These are phyloP conservation scores for Auricularia auricula-judae DNA, from an alignment of 768 basidiomycete genomes.

Conservation along the genomic window DNA sequence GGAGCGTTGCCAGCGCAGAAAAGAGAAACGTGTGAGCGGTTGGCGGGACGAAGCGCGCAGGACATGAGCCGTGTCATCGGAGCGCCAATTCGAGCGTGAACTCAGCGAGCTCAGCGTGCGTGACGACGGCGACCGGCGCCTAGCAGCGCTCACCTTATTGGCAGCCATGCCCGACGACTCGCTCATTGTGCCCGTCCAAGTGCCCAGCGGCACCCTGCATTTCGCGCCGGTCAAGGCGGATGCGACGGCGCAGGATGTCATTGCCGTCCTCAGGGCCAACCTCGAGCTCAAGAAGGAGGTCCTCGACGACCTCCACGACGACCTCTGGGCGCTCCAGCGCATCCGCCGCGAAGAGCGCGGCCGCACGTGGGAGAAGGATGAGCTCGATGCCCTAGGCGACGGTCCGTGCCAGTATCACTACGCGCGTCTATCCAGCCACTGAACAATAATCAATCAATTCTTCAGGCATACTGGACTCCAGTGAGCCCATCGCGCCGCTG, in stretches of 20 bases:
- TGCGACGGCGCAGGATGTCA: neutral
- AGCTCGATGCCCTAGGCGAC: constrained; percentile 52
- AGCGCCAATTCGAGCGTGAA: too few species aligned
- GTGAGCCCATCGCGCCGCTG: constrained; percentile 39
- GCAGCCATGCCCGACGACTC: neutral
- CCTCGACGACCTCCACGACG: constrained; percentile 33
- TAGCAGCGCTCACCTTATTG: too few species aligned
- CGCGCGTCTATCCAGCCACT: neutral
- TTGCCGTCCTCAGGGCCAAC: neutral
- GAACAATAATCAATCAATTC: constrained; percentile 7
- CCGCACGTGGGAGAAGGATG: constrained; percentile 59
- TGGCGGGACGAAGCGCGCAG: too few species aligned
- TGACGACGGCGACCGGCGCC: too few species aligned
- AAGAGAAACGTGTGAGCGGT: too few species aligned
- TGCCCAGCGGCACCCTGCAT: neutral
- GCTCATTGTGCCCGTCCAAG: neutral
- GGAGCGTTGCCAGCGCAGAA: too few species aligned
- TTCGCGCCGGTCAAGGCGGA: neutral
- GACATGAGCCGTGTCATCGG: too few species aligned
- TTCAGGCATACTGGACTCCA: constrained; percentile 39
- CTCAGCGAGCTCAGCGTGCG: too few species aligned
- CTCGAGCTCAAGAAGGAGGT: neutral
- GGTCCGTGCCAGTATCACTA: constrained; percentile 28
- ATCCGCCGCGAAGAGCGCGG: constrained; percentile 49
- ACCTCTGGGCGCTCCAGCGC: constrained; percentile 59